phyloP scores from a whole-genome alignment of 2,329 filamentous ascomycete species.

The Fusarium fujikuroi region DNA sequence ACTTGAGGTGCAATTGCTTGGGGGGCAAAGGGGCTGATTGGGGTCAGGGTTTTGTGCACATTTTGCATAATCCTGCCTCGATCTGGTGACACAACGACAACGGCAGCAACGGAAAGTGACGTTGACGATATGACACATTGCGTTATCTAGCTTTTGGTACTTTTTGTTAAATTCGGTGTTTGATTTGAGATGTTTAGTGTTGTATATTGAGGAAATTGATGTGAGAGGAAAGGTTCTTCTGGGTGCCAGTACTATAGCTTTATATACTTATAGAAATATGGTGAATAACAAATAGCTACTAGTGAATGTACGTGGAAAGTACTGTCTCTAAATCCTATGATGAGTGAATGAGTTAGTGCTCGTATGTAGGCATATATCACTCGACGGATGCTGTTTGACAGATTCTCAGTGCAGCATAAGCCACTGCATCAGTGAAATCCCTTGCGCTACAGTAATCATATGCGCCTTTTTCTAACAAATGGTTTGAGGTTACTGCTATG shows the following conservation, averaged over 20 bases:
- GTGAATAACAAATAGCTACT: neutral
- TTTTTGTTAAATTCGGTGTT: fast-evolving
- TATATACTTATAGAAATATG: neutral
- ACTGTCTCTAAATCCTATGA: fast-evolving
- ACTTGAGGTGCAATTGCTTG: neutral
- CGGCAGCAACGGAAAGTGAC: neutral
- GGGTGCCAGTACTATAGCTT: neutral
- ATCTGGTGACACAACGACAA: neutral
- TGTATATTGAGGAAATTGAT: neutral
- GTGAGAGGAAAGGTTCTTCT: fast-evolving
- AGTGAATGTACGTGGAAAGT: fast-evolving
- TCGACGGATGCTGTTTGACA: neutral
- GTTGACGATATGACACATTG: neutral
- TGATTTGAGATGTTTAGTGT: neutral
- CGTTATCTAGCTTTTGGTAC: fast-evolving
- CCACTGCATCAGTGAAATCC: neutral
- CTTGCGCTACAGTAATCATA: fast-evolving
- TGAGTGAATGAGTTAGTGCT: neutral
- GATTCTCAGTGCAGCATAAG: fast-evolving
- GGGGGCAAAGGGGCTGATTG: neutral
- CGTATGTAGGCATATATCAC: fast-evolving
- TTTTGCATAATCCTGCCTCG: neutral
- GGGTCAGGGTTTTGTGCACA: neutral
- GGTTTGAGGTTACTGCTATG: fast-evolving
- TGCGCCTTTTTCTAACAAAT: no score